phyloP scores from a whole-genome alignment of 805 yeast genomes.

The Starmera amethionina region DNA sequence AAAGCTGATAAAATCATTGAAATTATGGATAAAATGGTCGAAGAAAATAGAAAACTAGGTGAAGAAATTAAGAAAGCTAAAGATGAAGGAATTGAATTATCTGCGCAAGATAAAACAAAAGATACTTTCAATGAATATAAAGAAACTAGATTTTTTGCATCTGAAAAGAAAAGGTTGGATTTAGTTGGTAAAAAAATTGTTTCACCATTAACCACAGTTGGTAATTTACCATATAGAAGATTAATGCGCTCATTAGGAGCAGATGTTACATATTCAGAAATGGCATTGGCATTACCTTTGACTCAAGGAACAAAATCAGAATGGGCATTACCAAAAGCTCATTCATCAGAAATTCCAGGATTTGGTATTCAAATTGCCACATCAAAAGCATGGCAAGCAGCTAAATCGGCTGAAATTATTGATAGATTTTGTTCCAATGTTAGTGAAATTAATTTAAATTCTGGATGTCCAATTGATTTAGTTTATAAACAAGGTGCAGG shows the following conservation, averaged over 20 bases:
- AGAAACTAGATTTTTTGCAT: slow-evolving; percentile 67
- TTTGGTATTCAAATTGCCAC: slow-evolving; percentile 94
- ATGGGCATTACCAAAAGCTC: slow-evolving; percentile 96
- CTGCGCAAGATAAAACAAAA: slow-evolving; percentile 20
- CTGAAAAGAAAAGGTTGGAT: slow-evolving; percentile 74
- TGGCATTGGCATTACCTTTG: slow-evolving; percentile 84
- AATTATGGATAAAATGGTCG: slow-evolving; percentile 52
- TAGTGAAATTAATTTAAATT: slow-evolving; percentile 83
- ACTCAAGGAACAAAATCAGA: slow-evolving; percentile 88
- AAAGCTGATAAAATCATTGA: slow-evolving; percentile 48
- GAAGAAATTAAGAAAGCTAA: slow-evolving; percentile 24
- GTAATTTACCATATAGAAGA: slow-evolving; percentile 91
- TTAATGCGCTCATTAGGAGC: slow-evolving; percentile 87
- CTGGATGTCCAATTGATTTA: slow-evolving; percentile 97
- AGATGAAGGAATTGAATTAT: slow-evolving; percentile 6
- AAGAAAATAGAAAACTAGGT: slow-evolving; percentile 25
- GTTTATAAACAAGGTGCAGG: slow-evolving; percentile 95
- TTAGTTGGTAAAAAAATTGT: slow-evolving; percentile 71
- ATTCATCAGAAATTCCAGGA: slow-evolving; percentile 69
- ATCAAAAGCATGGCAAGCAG: slow-evolving; percentile 86
- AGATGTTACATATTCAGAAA: slow-evolving; percentile 88
- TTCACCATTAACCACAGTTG: slow-evolving; percentile 95
- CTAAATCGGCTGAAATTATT: slow-evolving; percentile 82
- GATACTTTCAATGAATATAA: slow-evolving; percentile 41
- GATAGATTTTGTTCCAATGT: slow-evolving; percentile 46